Evolutionary conservation across 1,284 basidiomycete genomes (phyloP).

Genomic region (Cryptococcus sp.): DNA sequence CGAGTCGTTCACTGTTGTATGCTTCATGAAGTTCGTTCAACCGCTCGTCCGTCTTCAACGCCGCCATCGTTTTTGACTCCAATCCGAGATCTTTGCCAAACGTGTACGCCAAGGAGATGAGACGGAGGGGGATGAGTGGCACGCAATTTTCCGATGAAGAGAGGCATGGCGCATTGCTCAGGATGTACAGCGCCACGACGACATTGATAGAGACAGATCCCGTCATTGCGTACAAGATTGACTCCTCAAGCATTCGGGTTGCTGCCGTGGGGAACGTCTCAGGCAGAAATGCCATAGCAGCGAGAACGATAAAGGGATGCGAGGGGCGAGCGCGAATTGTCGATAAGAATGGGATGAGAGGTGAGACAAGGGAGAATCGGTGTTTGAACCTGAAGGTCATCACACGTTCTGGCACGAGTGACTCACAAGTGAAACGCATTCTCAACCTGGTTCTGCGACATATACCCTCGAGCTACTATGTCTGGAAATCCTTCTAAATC

Average conservation of each 20-base stretch:
- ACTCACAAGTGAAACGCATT: conserved; percentile 33
- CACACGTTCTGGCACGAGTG: too few relatives aligned
- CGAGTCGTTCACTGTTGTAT: conserved; percentile 8
- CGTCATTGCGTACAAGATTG: conserved; percentile 26
- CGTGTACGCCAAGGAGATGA: conserved; percentile 31
- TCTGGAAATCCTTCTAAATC: conserved; percentile 21
- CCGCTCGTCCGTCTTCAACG: background rate
- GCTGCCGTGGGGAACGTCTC: conserved; percentile 7
- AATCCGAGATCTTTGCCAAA: conserved; percentile 30
- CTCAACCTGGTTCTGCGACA: conserved; percentile 25
- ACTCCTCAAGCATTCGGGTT: conserved; percentile 23
- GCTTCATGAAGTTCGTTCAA: conserved; percentile 3
- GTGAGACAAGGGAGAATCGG: conserved; percentile 29
- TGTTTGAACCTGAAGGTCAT: conserved; percentile 28
- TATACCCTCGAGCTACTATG: conserved; percentile 19
- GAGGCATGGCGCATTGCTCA: conserved; percentile 23
- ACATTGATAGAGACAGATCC: conserved; percentile 28
- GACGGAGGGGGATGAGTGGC: conserved; percentile 19
- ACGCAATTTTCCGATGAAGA: background rate
- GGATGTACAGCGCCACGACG: conserved; percentile 34
- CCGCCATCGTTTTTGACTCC: conserved; percentile 12
- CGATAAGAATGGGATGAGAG: conserved; percentile 33
- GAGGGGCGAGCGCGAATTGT: conserved; percentile 25
- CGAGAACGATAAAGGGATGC: conserved; percentile 36
- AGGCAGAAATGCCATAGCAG: conserved; percentile 28